Conservation (phyloP, 2,329 filamentous ascomycete species). For the Colletotrichum magnum region DNA sequence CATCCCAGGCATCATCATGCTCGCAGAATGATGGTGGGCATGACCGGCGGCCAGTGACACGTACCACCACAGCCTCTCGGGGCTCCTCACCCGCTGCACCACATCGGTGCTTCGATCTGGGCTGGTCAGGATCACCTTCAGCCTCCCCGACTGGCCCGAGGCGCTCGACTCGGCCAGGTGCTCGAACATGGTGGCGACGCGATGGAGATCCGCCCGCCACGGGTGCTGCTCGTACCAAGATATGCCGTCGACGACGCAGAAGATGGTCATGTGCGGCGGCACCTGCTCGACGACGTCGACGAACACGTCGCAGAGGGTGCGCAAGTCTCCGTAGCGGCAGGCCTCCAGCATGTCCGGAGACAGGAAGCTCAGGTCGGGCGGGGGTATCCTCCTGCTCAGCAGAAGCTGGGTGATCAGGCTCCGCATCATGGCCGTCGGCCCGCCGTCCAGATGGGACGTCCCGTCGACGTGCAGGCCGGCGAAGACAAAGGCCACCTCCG, state of each 20-base stretch:
- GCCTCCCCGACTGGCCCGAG: not conserved
- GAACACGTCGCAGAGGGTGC: not conserved
- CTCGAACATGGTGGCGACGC: not conserved
- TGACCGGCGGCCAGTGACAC: constrained; percentile 1
- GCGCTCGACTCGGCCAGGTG: not conserved
- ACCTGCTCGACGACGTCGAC: constrained; percentile 5
- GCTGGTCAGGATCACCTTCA: constrained; percentile 4
- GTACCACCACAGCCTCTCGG: not conserved
- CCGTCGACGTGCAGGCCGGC: not conserved
- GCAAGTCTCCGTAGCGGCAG: not conserved
- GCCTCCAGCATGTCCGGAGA: not conserved
- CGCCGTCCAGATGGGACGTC: not conserved
- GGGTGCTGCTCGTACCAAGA: constrained; percentile 10
- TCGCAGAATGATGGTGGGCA: not conserved
- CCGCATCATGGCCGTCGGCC: constrained; percentile 8
- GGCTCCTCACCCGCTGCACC: not conserved
- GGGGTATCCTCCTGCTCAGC: not conserved
- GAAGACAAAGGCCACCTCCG: not conserved
- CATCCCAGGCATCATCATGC: not conserved
- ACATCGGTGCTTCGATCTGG: not conserved
- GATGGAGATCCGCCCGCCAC: constrained; percentile 1
- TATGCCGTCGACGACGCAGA: constrained; percentile 13
- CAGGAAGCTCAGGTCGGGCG: not conserved
- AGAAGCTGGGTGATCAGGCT: constrained; percentile 3
- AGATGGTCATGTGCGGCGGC: constrained; percentile 3